Base-by-base conservation (phyloP, 177 flowering plant genomes). In the Vitis hybrid region DNA sequence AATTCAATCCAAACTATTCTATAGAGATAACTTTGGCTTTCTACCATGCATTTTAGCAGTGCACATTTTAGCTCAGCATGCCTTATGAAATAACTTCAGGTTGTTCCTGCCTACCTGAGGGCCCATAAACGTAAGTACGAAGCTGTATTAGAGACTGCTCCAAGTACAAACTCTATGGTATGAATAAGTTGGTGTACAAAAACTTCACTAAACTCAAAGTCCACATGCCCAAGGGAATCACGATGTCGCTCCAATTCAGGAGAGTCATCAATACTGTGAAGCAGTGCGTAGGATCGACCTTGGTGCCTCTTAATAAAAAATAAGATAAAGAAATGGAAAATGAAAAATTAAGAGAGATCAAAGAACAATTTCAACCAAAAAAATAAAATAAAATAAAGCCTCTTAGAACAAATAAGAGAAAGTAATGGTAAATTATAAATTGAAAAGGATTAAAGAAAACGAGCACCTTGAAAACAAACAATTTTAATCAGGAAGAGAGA, bases 101-200 rank as follows among this genome's bases (percentile, higher is more conserved):
- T 49, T 15, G 18, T 20, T 22, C 31, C 59, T 3, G 67, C 78
- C 11, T 83, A 94, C 98, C 98, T 92, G 80, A 94, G 91, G 19
- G 98, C 98, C 97, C 98, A 94, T 59, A 92, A 73, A 57, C 98
- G 92, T 51, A 94, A 87, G 74, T 94, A 94, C 11, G 98, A 94
- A 74, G 98, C 98, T n/a, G 98, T 94, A 74, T 94, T 94, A 49
- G 98, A 94, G 11, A 94, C 93, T 55, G 96, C 92, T 51, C 96
- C 98, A 53, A 92, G 97, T 24, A 92, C 98, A 83, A 94, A 94
- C 76, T 94, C 98, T 51, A 92, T 94, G 4, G 97, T 86, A 76
- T 92, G 97, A 47, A 94, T 94, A 51, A 94, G 91, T 76, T 94
- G 98, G 79, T 94, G 97, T 3, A 94, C 97, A 75, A 94, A 87